Base-by-base conservation (phyloP, 176 grass and related monocot genomes). In the Chloris gayana region DNA sequence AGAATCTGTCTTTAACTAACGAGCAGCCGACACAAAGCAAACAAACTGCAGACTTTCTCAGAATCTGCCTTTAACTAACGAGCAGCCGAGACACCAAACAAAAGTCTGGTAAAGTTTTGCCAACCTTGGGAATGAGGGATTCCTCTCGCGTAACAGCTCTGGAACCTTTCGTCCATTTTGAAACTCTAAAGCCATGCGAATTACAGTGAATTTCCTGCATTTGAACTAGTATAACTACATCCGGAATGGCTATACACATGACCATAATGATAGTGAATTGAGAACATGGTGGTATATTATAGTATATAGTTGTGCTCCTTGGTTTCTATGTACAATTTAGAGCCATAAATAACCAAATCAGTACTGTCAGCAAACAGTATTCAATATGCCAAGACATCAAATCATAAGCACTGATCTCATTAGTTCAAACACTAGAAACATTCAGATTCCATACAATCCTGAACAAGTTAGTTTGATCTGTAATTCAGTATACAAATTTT, bases 401-500 rank as follows among this genome's bases (percentile, higher is more conserved):
- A 46, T 22, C 25, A 60, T 77, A 15, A 63, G 41, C 8, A 42
- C n/a, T n/a, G n/a, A n/a, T n/a, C n/a, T n/a, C n/a, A n/a, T n/a
- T n/a, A n/a, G n/a, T n/a, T n/a, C n/a, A n/a, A n/a, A n/a, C n/a
- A n/a, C n/a, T n/a, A n/a, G n/a, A n/a, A n/a, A n/a, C n/a, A 26
- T 29, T 39, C 37, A 19, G 6, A 87, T 56, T 26, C 64, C 21
- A 3, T 2, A 35, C 15, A 51, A 61, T 19, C 13, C 1, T 18
- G 24, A 29, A 25, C 54, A 82, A 13, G 41, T 63, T 62, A 78
- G 5, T 50, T 60, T 12, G 12, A 78, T 31, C 62, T 34, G 33
- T 46, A 64, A 7, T 45, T 64, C 33, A 24, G 76, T 80, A 51
- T 46, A 9, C 25, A 84, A 64, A 80, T 75, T 14, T 27, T 80